Conservation (phyloP, 129 eudicot species). For the Chrysanthemum seticuspe region DNA sequence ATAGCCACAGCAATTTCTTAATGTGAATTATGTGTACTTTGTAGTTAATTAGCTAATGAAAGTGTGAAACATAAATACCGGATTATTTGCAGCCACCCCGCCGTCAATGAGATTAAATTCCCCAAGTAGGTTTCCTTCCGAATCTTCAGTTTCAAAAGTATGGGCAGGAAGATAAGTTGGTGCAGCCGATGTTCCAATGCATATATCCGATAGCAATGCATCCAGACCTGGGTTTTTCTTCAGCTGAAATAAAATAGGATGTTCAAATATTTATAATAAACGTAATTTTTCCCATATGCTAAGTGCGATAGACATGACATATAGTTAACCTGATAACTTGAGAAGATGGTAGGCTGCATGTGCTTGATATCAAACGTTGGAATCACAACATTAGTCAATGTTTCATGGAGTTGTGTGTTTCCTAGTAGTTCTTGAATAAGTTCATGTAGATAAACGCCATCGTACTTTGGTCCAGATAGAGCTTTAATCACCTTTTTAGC, state of each 20-base stretch:
- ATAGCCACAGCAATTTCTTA: not conserved
- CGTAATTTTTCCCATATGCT: not conserved
- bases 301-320: not conserved
- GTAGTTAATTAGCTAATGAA: not conserved
- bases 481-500: constrained; percentile 33
- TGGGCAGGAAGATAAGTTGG: constrained; percentile 66
- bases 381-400: constrained; percentile 59
- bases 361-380: constrained; percentile 60
- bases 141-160: constrained; percentile 33
- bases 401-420: constrained; percentile 39
- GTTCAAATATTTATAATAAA: not conserved
- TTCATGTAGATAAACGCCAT: constrained; percentile 53
- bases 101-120: constrained; percentile 74
- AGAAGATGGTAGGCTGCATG: constrained; percentile 62
- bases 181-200: constrained; percentile 71
- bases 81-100: constrained; percentile 75
- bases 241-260: constrained; percentile 33
- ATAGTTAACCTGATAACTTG: constrained; percentile 41
- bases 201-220: constrained; percentile 52
- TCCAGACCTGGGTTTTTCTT: constrained; percentile 42
- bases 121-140: constrained; percentile 17
- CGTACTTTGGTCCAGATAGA: constrained; percentile 45
- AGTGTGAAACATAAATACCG: constrained; percentile 30
- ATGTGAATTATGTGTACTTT: not conserved
- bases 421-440: constrained; percentile 37